Evolutionary conservation across 257 asterid genomes (phyloP).

Genomic region (Prunella vulgaris): DNA sequence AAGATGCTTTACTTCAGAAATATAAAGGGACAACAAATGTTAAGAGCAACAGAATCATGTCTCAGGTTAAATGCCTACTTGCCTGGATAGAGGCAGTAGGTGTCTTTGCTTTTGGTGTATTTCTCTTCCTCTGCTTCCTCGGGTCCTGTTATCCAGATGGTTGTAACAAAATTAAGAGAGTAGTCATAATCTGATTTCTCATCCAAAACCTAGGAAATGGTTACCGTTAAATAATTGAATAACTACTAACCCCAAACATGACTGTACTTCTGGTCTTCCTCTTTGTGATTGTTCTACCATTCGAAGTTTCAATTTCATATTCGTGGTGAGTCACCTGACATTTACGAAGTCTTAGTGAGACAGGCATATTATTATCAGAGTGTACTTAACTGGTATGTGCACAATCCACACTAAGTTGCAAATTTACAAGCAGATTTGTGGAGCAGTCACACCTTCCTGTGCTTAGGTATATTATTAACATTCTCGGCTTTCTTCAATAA

Average conservation of each 20-base stretch:
- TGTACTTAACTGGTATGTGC: not conserved
- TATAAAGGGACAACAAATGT: conserved; percentile 1
- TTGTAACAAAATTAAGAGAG: conserved; percentile 9
- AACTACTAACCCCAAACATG: conserved; percentile 78
- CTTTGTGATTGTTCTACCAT: conserved; percentile 88
- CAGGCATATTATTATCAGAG: conserved; percentile 9
- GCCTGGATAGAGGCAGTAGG: conserved; percentile 54
- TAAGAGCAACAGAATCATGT: conserved; percentile 12
- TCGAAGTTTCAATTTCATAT: conserved; percentile 91
- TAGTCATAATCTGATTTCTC: conserved; percentile 11
- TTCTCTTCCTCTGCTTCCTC: conserved; percentile 53
- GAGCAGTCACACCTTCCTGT: conserved; percentile 63
- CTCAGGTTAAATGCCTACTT: conserved; percentile 26
- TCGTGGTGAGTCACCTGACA: conserved; percentile 85
- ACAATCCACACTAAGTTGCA: conserved; percentile 4
- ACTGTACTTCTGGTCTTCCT: conserved; percentile 86
- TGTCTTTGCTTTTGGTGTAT: conserved; percentile 61
- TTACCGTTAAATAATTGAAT: conserved; percentile 11
- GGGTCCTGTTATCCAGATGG: conserved; percentile 50
- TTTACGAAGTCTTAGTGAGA: conserved; percentile 17
- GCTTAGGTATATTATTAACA: conserved; percentile 63
- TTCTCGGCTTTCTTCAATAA: conserved; percentile 66
- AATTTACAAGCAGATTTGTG: conserved; percentile 7
- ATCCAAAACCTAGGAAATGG: not conserved
- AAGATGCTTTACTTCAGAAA: not conserved